These are phyloP conservation scores for Microbotryum saponariae DNA, from an alignment of 1,284 basidiomycete species.

Conservation along the genomic window DNA sequence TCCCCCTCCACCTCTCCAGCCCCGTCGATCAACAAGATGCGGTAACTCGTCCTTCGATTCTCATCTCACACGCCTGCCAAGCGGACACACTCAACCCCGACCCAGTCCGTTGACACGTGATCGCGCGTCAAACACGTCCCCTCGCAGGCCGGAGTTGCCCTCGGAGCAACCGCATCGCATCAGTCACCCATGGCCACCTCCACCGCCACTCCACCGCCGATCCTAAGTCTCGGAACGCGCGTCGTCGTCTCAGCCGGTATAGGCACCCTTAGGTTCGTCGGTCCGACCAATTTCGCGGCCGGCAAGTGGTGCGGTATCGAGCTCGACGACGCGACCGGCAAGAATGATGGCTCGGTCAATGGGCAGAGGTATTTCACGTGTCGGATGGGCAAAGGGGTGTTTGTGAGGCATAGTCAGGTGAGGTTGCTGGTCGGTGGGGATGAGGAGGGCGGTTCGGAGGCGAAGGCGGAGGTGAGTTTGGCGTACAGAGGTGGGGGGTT, in stretches of 20 bases:
- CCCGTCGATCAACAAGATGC: no score
- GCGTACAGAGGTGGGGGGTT: neutral
- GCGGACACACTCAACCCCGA: no score
- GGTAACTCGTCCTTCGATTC: no score
- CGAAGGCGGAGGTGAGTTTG: neutral
- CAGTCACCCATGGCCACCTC: neutral
- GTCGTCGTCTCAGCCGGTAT: constrained; percentile 70
- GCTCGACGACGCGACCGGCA: constrained; percentile 65
- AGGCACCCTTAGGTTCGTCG: constrained; percentile 80
- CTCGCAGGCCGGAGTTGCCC: no score
- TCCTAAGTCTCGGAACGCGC: constrained; percentile 43
- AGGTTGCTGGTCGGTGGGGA: constrained; percentile 47
- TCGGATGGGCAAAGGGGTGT: constrained; percentile 67
- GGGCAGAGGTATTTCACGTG: constrained; percentile 80
- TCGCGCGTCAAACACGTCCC: no score
- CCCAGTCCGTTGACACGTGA: no score
- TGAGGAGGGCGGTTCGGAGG: neutral
- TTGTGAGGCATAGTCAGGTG: constrained; percentile 82
- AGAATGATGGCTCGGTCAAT: constrained; percentile 89
- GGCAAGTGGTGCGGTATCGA: constrained; percentile 96
- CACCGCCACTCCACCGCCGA: neutral
- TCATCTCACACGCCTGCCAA: no score
- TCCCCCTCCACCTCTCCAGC: no score
- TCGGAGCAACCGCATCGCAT: no score
- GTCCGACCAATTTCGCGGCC: constrained; percentile 68